These are phyloP conservation scores for Brettanomyces sp. DNA, from an alignment of 805 yeast genomes.

Conservation along the genomic window DNA sequence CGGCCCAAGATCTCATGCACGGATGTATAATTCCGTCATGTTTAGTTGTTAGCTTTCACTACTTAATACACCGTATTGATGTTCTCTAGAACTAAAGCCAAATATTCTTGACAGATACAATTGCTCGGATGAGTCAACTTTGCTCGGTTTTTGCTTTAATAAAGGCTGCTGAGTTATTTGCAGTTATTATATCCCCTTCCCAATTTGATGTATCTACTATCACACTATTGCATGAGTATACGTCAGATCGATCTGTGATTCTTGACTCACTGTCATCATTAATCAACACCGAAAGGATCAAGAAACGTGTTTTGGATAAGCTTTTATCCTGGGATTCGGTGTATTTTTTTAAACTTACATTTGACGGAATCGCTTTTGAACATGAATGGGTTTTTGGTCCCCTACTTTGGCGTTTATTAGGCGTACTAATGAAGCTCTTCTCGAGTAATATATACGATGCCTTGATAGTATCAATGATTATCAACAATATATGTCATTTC, in stretches of 20 bases:
- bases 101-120: too few relatives aligned
- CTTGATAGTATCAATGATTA: constrained; percentile 35
- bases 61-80: too few relatives aligned
- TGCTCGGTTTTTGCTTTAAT: neutral
- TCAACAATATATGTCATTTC: constrained; percentile 47
- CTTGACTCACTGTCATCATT: neutral
- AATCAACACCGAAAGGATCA: constrained; percentile 2
- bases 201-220: constrained; percentile 43
- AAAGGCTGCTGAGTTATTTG: constrained; percentile 24
- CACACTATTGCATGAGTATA: constrained; percentile 23
- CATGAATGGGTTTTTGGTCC: constrained; percentile 89
- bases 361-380: constrained; percentile 51
- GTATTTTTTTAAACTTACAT: constrained; percentile 54
- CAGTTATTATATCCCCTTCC: constrained; percentile 31
- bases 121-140: neutral
- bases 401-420: constrained; percentile 50
- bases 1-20: too few relatives aligned
- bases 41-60: too few relatives aligned
- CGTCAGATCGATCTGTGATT: constrained; percentile 6
- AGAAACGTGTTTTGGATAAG: constrained; percentile 31
- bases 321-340: constrained; percentile 82
- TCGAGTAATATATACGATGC: constrained; percentile 30
- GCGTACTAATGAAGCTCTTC: constrained; percentile 18
- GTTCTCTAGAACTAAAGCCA: too few relatives aligned
- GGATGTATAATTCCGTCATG: too few relatives aligned